Evolutionary conservation across 1,139 yeast species (phyloP).

Genomic region (Arxiozyma slooffiae): DNA sequence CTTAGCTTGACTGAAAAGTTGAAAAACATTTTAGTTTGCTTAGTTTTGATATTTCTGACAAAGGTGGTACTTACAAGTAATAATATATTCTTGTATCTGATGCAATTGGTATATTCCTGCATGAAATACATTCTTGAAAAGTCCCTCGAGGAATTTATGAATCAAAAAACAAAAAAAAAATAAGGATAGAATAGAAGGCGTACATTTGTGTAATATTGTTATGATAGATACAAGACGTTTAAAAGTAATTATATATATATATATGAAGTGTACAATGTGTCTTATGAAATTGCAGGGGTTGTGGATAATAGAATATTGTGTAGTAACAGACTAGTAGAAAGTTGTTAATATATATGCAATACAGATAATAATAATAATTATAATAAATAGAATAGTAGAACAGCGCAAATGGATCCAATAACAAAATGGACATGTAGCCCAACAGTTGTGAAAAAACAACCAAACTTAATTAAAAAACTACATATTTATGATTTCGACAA

Average conservation of each 20-base stretch:
- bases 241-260: no score
- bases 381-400: neutral
- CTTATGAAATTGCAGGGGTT: no score
- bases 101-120: neutral
- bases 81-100: no score
- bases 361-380: neutral
- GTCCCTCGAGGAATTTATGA: neutral
- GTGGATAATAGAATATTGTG: neutral
- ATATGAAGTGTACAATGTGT: no score
- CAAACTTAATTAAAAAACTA: slow-evolving; percentile 21
- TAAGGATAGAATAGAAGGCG: no score
- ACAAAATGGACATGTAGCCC: slow-evolving; percentile 24
- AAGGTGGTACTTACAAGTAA: no score
- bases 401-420: slow-evolving; percentile 5
- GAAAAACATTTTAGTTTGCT: no score
- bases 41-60: no score
- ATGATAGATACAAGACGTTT: no score
- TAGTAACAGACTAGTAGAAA: neutral
- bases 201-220: no score
- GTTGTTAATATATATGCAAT: neutral
- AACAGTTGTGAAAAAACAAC: slow-evolving; percentile 13
- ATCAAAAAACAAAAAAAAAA: neutral
- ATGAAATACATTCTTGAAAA: neutral
- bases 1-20: neutral
- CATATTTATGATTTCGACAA: slow-evolving; percentile 43